These are phyloP conservation scores for Fomitopsis palustris DNA, from an alignment of 1,284 basidiomycete genomes.

Conservation along the genomic window DNA sequence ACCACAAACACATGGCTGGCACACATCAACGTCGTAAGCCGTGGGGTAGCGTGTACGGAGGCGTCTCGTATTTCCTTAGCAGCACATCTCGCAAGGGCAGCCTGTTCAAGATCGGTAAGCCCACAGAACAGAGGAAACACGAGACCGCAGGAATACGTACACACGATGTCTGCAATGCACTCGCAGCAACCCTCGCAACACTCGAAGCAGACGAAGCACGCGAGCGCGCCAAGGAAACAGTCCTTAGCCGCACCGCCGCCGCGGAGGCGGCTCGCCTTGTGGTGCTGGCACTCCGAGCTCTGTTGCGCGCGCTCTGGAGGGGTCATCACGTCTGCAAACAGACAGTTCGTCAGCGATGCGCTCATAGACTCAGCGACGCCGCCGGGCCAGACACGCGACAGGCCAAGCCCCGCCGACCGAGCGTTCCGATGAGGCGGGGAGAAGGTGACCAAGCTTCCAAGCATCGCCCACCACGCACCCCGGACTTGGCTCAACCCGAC, in stretches of 20 bases:
- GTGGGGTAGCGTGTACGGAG: no score
- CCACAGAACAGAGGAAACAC: not conserved
- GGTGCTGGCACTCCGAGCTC: conserved; percentile 33
- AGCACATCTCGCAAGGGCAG: conserved; percentile 44
- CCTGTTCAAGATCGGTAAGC: conserved; percentile 20
- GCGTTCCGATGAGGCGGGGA: not conserved
- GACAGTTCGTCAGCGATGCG: not conserved
- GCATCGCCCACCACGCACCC: not conserved
- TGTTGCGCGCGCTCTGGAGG: conserved; percentile 28
- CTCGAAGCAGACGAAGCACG: conserved; percentile 67
- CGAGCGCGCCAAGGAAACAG: conserved; percentile 55
- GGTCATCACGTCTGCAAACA: conserved; percentile 36
- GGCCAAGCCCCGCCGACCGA: not conserved
- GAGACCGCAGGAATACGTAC: conserved; percentile 26
- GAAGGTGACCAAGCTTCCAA: not conserved
- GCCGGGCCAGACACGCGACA: not conserved
- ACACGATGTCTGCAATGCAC: conserved; percentile 39
- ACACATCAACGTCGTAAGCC: no score
- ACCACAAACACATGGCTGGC: no score
- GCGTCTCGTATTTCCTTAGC: no score
- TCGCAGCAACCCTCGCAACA: conserved; percentile 41
- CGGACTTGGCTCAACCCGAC: not conserved
- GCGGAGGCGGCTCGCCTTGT: conserved; percentile 49
- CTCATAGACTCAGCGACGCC: not conserved
- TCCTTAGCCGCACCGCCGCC: conserved; percentile 65